Conservation (phyloP, 2,329 filamentous ascomycete species). For the Tetracladium maxilliforme region DNA sequence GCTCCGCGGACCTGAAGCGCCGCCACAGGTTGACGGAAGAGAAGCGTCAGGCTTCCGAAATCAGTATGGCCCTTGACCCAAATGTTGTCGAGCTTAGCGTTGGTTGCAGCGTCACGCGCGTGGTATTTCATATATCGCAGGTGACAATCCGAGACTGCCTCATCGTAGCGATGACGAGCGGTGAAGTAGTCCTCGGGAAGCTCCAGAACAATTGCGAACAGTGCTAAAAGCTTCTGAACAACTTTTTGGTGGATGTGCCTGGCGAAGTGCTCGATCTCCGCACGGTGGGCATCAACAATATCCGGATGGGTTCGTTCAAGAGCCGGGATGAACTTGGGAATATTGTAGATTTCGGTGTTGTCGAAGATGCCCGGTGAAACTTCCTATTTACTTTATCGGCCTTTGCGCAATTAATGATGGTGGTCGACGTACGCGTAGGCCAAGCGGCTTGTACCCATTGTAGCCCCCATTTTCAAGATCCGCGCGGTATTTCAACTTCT, state of each 20-base stretch:
- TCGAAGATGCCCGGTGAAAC: constrained; percentile 28
- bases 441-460: constrained; percentile 37
- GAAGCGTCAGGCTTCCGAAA: constrained; percentile 36
- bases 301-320: constrained; percentile 29
- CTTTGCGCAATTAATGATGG: no score
- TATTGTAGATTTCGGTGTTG: constrained; percentile 44
- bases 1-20: constrained; percentile 38
- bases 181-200: constrained; percentile 42
- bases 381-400: constrained; percentile 1
- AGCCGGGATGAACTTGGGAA: constrained; percentile 37
- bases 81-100: constrained; percentile 24
- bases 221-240: constrained; percentile 37
- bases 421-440: constrained; percentile 16
- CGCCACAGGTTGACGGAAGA: constrained; percentile 43
- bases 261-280: constrained; percentile 38
- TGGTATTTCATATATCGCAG: constrained; percentile 48
- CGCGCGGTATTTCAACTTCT: constrained; percentile 41
- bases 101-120: constrained; percentile 30
- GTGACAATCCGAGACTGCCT: constrained; percentile 42
- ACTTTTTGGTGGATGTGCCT: constrained; percentile 33
- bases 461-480: constrained; percentile 36
- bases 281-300: constrained; percentile 29
- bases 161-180: constrained; percentile 39
- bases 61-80: constrained; percentile 38
- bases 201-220: constrained; percentile 46